Conservation (phyloP, 805 yeast genomes). For the Suhomyces canberraensis region DNA sequence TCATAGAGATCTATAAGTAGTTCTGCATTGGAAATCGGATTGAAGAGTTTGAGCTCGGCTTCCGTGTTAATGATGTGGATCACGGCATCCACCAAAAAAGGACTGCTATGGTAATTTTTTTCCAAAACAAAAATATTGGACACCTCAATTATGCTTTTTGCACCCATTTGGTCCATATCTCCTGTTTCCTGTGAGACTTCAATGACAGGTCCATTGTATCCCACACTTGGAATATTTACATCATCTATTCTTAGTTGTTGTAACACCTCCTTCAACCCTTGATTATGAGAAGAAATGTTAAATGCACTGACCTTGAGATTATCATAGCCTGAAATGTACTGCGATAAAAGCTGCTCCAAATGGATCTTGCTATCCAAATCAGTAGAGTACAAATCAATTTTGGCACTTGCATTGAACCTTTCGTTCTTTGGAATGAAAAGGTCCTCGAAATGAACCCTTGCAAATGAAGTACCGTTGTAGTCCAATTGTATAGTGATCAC, state of each 20-base stretch:
- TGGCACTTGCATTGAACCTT: constrained; percentile 16
- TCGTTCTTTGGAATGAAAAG: constrained; percentile 16
- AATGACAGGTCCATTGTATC: background rate
- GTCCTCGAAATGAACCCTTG: constrained; percentile 16
- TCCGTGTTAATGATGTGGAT: constrained; percentile 56
- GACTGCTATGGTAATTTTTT: constrained; percentile 9
- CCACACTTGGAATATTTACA: constrained; percentile 25
- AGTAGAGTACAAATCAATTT: constrained; percentile 9
- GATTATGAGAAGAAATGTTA: constrained; percentile 22
- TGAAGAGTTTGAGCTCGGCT: constrained; percentile 50
- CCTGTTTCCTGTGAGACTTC: background rate
- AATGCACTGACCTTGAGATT: constrained; percentile 25
- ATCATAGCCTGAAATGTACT: constrained; percentile 34
- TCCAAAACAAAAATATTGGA: background rate
- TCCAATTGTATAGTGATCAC: constrained; percentile 22
- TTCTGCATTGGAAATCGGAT: constrained; percentile 51
- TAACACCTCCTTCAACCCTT: constrained; percentile 12
- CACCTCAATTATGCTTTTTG: no score
- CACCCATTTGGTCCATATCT: background rate
- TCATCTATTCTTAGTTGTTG: constrained; percentile 16
- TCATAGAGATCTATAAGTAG: constrained; percentile 39
- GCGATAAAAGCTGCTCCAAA: constrained; percentile 36
- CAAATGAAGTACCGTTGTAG: constrained; percentile 34
- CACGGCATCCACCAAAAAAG: constrained; percentile 48
- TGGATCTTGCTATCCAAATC: constrained; percentile 11